Conservation (phyloP, 305 asterid genomes). For the Rubia balearica region DNA sequence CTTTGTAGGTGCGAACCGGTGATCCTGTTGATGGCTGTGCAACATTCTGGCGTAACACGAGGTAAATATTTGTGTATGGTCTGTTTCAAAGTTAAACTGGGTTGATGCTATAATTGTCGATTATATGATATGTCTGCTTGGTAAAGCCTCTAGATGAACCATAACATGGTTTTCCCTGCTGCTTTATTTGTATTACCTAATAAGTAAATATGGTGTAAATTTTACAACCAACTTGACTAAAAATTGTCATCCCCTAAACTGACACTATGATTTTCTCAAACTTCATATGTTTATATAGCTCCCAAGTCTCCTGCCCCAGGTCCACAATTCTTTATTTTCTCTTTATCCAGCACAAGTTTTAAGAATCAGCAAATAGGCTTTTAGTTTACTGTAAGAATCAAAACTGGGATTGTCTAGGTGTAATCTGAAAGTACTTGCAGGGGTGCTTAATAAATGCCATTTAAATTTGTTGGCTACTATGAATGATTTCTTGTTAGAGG, state of each 20-base stretch:
- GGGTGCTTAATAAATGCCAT: too few relatives aligned
- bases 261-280: background rate
- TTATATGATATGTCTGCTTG: background rate
- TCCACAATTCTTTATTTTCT: background rate
- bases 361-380: too few relatives aligned
- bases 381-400: too few relatives aligned
- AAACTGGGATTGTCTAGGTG: too few relatives aligned
- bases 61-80: conserved; percentile 31
- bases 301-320: background rate
- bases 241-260: background rate
- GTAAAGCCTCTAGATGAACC: background rate
- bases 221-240: background rate
- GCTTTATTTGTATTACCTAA: background rate
- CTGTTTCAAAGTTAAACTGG: background rate
- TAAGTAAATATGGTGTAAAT: background rate
- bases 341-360: background rate
- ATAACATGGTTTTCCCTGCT: background rate
- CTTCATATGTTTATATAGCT: background rate
- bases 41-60: conserved; percentile 78
- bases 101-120: background rate
- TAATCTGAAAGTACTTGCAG: background rate
- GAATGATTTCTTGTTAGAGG: too few relatives aligned
- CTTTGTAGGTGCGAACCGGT: conserved; percentile 87
- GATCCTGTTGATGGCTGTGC: conserved; percentile 93
- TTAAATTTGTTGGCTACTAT: too few relatives aligned